Percentiles rank a stretch among this genome's conserved stretches.
Conservation (phyloP, 306 rosid genomes). For the Urtica urens region DNA sequence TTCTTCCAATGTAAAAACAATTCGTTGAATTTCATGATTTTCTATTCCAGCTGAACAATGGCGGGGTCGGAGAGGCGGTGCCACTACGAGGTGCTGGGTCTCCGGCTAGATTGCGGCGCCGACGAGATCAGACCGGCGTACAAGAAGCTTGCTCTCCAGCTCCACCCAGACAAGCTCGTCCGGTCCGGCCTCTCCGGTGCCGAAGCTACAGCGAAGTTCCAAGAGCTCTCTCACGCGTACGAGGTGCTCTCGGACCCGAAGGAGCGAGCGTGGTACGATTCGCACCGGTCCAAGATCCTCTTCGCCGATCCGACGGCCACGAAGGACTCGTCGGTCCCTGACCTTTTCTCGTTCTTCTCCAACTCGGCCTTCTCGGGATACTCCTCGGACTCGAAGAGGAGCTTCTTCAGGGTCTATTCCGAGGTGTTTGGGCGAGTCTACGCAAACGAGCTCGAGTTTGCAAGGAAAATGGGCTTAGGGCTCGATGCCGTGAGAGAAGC, state of each 20-base stretch:
- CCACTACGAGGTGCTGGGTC: conserved; percentile 84
- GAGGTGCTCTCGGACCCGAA: conserved; percentile 92
- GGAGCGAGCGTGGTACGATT: conserved; percentile 95
- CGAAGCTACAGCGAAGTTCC: conserved; percentile 83
- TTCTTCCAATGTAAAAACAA: too few species aligned
- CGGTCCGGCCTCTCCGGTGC: conserved; percentile 60
- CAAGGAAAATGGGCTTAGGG: conserved; percentile 47
- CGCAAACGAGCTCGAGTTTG: conserved; percentile 59
- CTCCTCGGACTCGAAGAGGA: conserved; percentile 48
- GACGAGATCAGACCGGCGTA: conserved; percentile 76
- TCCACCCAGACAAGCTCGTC: conserved; percentile 92
- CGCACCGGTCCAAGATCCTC: conserved; percentile 91
- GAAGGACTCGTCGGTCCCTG: conserved; percentile 41
- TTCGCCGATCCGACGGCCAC: conserved; percentile 55
- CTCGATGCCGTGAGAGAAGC: conserved; percentile 44
- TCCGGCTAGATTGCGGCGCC: conserved; percentile 41
- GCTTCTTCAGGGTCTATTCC: conserved; percentile 67
- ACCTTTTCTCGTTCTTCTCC: conserved; percentile 89
- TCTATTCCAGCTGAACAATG: too few species aligned
- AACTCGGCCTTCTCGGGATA: conserved; percentile 61
- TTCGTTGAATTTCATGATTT: too few species aligned
- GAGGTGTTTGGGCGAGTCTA: conserved; percentile 55
- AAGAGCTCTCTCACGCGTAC: conserved; percentile 86
- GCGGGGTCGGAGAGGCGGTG: conserved; percentile 66
- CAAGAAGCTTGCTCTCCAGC: conserved; percentile 72